phyloP scores from a whole-genome alignment of 768 basidiomycete genomes.

The Boletus patriciae region DNA sequence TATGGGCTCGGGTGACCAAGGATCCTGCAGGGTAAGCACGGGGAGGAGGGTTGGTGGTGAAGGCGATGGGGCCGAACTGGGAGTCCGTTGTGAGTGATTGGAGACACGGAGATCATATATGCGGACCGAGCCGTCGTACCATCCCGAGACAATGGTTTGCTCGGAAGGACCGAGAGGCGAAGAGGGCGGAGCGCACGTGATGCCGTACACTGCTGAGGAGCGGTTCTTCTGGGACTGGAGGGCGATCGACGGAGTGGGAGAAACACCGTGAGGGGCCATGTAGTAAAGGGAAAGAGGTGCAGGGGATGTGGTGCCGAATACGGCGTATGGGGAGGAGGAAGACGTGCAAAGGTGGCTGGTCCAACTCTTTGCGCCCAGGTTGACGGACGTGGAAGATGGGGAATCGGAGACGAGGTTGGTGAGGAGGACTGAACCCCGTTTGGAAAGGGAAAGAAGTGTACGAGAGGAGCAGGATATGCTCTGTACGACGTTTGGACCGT shows the following conservation, averaged over 20 bases:
- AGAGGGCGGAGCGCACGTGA: constrained; percentile 57
- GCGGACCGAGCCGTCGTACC: constrained; percentile 76
- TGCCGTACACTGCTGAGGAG: constrained; percentile 69
- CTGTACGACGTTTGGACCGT: constrained; percentile 53
- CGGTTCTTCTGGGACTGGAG: constrained; percentile 41
- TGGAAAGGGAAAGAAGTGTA: constrained; percentile 56
- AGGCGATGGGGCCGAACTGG: constrained; percentile 7
- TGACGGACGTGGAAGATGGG: constrained; percentile 32
- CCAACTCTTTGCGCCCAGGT: constrained; percentile 62
- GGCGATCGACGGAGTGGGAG: constrained; percentile 46
- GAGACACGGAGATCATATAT: constrained; percentile 71
- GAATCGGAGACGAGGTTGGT: constrained; percentile 27
- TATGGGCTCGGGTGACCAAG: constrained; percentile 69
- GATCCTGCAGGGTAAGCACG: constrained; percentile 61
- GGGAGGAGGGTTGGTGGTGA: constrained; percentile 48
- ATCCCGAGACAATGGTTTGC: constrained; percentile 72
- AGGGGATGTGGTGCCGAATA: constrained; percentile 63
- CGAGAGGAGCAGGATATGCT: constrained; percentile 49
- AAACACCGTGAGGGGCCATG: constrained; percentile 49
- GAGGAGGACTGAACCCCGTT: constrained; percentile 50
- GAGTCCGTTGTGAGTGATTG: constrained; percentile 14
- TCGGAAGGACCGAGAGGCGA: constrained; percentile 72
- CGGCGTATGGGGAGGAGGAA: constrained; percentile 58
- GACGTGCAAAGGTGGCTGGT: constrained; percentile 53
- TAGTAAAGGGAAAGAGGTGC: constrained; percentile 57